These are phyloP conservation scores for Lasiosphaeriaceae sp. DNA, from an alignment of 495 filamentous ascomycete genomes.

Conservation along the genomic window DNA sequence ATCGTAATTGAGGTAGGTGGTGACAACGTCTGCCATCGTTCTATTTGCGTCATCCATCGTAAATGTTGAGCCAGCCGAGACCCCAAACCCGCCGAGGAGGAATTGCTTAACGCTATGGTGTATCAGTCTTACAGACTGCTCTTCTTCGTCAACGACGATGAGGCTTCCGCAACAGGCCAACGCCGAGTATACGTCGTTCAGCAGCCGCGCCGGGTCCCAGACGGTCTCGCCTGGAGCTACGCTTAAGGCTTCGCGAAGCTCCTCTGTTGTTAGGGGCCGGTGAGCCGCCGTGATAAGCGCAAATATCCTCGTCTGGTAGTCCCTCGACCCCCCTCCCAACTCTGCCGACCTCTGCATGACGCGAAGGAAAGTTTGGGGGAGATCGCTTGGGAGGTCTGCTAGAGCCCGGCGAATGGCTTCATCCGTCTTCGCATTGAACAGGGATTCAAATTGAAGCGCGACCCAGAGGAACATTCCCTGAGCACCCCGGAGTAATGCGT, in stretches of 20 bases:
- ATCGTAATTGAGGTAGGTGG: slow-evolving; percentile 6
- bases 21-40: not conserved
- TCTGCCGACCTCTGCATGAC: slow-evolving; percentile 31
- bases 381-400: slow-evolving; percentile 38
- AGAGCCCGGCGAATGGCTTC: slow-evolving; percentile 37
- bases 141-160: slow-evolving; percentile 43
- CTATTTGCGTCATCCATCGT: not conserved
- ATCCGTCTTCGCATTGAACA: slow-evolving; percentile 39
- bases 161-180: slow-evolving; percentile 41
- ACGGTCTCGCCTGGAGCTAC: slow-evolving; percentile 32
- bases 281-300: slow-evolving; percentile 29
- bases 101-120: slow-evolving; percentile 45
- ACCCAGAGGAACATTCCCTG: slow-evolving; percentile 50
- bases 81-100: slow-evolving; percentile 24
- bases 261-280: slow-evolving; percentile 34
- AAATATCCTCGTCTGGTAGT: slow-evolving; percentile 27
- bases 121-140: slow-evolving; percentile 35
- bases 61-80: not conserved
- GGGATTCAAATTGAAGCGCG: slow-evolving; percentile 37
- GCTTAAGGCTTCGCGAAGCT: slow-evolving; percentile 42
- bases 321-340: slow-evolving; percentile 5
- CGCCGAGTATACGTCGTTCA: slow-evolving; percentile 34
- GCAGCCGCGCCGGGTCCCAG: slow-evolving; percentile 31
- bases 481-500: slow-evolving; percentile 27
- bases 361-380: slow-evolving; percentile 37